phyloP scores from a whole-genome alignment of 306 rosid genomes.

The Myrica gale region DNA sequence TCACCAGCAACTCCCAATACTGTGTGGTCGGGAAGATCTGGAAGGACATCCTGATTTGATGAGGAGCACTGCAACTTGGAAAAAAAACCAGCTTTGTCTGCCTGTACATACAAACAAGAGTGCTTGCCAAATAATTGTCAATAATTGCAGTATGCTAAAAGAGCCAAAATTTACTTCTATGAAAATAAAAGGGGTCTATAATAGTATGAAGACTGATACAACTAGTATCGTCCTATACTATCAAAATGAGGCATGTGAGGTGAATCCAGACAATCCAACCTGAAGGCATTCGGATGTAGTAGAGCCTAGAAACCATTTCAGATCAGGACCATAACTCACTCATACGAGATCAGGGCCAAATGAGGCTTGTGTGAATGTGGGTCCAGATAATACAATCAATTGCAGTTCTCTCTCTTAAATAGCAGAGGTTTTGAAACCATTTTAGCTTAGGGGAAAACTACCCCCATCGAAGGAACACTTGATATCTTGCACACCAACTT shows the following conservation, averaged over 20 bases:
- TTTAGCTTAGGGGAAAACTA: neutral
- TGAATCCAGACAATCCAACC: slow-evolving; percentile 28
- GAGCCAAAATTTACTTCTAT: slow-evolving; percentile 1
- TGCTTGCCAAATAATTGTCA: slow-evolving; percentile 20
- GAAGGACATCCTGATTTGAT: slow-evolving; percentile 28
- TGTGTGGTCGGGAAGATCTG: slow-evolving; percentile 35
- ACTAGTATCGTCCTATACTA: slow-evolving; percentile 20
- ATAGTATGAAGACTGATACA: slow-evolving; percentile 24
- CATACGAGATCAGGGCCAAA: too few relatives aligned
- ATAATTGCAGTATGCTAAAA: slow-evolving; percentile 2
- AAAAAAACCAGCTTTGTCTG: slow-evolving; percentile 15
- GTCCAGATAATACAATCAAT: too few relatives aligned
- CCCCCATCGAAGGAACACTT: neutral
- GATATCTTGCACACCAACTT: neutral
- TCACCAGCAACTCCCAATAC: neutral
- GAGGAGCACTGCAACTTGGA: slow-evolving; percentile 2
- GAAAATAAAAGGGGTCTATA: slow-evolving; percentile 6
- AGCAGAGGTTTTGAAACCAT: neutral
- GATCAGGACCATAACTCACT: too few relatives aligned
- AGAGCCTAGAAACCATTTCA: neutral
- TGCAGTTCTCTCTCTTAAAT: too few relatives aligned
- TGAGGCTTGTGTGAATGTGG: too few relatives aligned
- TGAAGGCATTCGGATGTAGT: neutral
- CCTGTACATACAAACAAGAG: slow-evolving; percentile 29
- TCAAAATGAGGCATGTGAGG: slow-evolving; percentile 22